phyloP scores from a whole-genome alignment of 2,329 filamentous ascomycete genomes.

The Periconia sp. region DNA sequence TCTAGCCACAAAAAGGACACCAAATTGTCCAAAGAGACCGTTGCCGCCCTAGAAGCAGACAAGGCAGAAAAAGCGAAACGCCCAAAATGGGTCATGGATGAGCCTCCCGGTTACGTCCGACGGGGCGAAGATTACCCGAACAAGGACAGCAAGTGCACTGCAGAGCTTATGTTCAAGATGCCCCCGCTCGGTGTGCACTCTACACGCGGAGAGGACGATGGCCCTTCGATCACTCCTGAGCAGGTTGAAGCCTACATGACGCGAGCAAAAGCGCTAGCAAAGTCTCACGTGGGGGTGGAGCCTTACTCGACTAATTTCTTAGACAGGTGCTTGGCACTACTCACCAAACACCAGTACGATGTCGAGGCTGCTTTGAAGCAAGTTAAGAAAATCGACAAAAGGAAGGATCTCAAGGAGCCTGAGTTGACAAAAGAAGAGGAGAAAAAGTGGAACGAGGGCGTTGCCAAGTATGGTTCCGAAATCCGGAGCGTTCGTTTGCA shows the following conservation, averaged over 20 bases:
- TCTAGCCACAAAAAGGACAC: constrained; percentile 70
- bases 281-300: constrained; percentile 66
- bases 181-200: constrained; percentile 56
- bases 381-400: constrained; percentile 67
- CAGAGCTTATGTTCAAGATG: constrained; percentile 77
- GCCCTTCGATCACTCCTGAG: constrained; percentile 51
- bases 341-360: constrained; percentile 74
- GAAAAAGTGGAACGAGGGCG: constrained; percentile 89
- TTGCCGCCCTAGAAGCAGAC: constrained; percentile 79
- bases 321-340: constrained; percentile 75
- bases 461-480: constrained; percentile 89
- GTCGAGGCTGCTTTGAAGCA: constrained; percentile 68
- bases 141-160: constrained; percentile 73
- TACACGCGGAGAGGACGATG: constrained; percentile 48
- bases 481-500: constrained; percentile 80
- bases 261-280: constrained; percentile 65
- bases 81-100: constrained; percentile 92
- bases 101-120: constrained; percentile 80
- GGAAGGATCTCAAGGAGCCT: constrained; percentile 79
- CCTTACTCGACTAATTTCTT: constrained; percentile 81
- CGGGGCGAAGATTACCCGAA: constrained; percentile 78
- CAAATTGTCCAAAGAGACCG: constrained; percentile 77
- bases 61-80: constrained; percentile 76
- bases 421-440: constrained; percentile 75
- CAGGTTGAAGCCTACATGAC: constrained; percentile 77